A percentile compares a stretch with the other conserved stretches of the same genome.
These are phyloP conservation scores for Psilocybe mexicana DNA, from an alignment of 1,284 basidiomycete genomes.

Conservation along the genomic window DNA sequence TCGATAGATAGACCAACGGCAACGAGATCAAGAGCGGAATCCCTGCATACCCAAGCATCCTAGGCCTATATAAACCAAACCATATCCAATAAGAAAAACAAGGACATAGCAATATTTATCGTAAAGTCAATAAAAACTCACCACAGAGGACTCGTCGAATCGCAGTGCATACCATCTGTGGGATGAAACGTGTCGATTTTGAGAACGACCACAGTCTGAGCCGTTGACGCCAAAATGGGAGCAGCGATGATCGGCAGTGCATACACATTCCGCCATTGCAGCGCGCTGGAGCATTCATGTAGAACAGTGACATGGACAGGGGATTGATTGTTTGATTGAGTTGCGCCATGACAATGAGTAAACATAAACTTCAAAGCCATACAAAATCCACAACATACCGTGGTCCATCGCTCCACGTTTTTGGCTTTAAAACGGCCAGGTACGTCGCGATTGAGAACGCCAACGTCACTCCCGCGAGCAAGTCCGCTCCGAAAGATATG, in stretches of 20 bases:
- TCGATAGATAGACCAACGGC: conserved; percentile 52
- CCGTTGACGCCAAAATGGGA: conserved; percentile 45
- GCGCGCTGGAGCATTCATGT: conserved; percentile 28
- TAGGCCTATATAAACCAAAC: conserved; percentile 43
- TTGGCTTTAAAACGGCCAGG: conserved; percentile 47
- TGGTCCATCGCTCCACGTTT: conserved; percentile 35
- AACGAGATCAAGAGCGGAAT: conserved; percentile 50
- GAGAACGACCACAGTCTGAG: conserved; percentile 46
- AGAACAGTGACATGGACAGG: not conserved
- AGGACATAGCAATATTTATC: not conserved
- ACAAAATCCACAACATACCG: conserved; percentile 21
- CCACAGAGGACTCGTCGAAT: conserved; percentile 56
- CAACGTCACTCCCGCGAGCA: conserved; percentile 51
- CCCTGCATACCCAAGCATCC: conserved; percentile 62
- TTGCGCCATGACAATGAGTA: too few species aligned
- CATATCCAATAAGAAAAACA: not conserved
- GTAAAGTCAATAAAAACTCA: conserved; percentile 26
- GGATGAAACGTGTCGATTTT: conserved; percentile 45
- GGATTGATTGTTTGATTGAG: too few species aligned
- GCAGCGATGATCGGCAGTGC: conserved; percentile 43
- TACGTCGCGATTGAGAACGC: conserved; percentile 52
- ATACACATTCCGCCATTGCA: conserved; percentile 46
- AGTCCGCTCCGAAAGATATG: conserved; percentile 46
- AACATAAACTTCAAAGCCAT: not conserved
- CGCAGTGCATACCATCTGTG: conserved; percentile 54